Base-by-base conservation (phyloP, 345 rosid species). In the Acer negundo region DNA sequence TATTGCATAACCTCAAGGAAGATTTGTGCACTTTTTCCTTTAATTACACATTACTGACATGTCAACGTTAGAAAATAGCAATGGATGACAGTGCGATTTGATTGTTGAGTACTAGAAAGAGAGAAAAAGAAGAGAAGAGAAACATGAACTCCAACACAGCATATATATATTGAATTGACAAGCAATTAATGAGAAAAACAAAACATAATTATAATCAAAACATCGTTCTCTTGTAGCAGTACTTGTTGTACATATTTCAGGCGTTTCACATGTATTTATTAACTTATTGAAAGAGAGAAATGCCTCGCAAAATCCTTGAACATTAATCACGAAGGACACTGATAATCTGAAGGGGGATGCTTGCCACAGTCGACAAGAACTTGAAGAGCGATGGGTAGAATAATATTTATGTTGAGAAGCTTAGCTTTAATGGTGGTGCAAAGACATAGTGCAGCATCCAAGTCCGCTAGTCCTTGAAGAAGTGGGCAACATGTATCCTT, bases 371-470 rank as follows among this genome's bases (percentile, higher is more conserved):
- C 90, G 16, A 95, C 2, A 31, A 95, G 98, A 44, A 95, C 84
- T 76, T 91, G 79, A 71, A 95, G 99, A 72, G 97, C 99, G 59
- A 95, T 75, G 47, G 98, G 99, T 2, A 93, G 9, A 7, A 95
- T n/a, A 56, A 95, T 74, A 69, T 82, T 90, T 49, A 95, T 73
- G 64, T 93, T 95, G 2, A 95, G 87, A 78, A 95, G 96, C 83
- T 95, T 95, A 3, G 78, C 89, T 68, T 82, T 90, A 61, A 95
- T 91, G 80, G 91, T 87, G 75, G 97, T 93, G 84, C 98, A 95
- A 8, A 95, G 97, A 78, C 99, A 95, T 19, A 95, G 17, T 0
- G 99, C 98, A 8, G 97, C 98, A 66, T 96, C 99, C 75, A 94
- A 84, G 79, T 84, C 98, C 46, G 82, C 70, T 38, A 96, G 82